Evolutionary conservation across 176 grass and related monocot genomes (phyloP).

Genomic region (Musa acuminata): DNA sequence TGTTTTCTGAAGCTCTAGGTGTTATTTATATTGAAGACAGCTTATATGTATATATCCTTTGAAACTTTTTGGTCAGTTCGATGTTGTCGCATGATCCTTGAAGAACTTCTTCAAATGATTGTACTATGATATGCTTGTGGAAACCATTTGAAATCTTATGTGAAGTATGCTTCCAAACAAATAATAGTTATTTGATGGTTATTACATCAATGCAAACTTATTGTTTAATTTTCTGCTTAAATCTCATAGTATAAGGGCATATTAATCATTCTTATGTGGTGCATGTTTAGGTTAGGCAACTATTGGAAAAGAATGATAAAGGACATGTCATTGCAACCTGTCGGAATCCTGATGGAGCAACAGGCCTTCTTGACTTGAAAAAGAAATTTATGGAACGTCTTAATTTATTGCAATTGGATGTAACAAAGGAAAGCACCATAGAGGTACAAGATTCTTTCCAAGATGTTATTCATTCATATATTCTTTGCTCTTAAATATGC

Average conservation of each 20-base stretch:
- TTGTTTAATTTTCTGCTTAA: neutral
- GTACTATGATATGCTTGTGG: no score
- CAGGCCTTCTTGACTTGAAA: constrained; percentile 46
- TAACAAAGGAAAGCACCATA: constrained; percentile 50
- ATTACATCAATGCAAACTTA: neutral
- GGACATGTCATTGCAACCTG: constrained; percentile 66
- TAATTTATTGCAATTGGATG: constrained; percentile 63
- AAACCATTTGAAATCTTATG: neutral
- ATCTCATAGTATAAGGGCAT: neutral
- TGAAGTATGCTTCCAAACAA: neutral
- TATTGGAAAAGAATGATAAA: constrained; percentile 41
- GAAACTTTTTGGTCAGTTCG: no score
- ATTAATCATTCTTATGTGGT: neutral
- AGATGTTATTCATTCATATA: neutral
- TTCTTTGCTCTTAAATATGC: neutral
- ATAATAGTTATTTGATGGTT: neutral
- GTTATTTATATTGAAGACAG: no score
- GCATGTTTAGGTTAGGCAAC: constrained; percentile 57
- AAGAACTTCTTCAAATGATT: no score
- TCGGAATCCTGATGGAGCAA: constrained; percentile 37
- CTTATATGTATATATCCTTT: no score
- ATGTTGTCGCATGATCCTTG: no score
- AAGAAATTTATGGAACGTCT: constrained; percentile 40
- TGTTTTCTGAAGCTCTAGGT: no score
- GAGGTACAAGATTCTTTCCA: neutral